Evolutionary conservation across 2,329 filamentous ascomycete genomes (phyloP), one percentile per base, ranked within the genome.

Genomic region (Xylariomycetidae sp.): DNA sequence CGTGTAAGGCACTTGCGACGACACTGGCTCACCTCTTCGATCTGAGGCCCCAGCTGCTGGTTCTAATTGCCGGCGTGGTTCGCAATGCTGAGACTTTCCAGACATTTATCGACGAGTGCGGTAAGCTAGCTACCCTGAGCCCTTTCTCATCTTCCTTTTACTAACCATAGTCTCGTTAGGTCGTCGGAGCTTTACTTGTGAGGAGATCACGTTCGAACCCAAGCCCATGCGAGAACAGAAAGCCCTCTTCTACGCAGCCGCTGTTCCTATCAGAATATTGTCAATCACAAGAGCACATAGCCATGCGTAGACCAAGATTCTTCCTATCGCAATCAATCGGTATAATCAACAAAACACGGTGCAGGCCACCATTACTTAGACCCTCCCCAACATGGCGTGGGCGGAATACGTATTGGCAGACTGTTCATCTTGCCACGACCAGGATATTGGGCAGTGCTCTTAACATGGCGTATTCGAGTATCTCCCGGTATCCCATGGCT

Each of bases 11-110:
- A 14, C 62, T 82, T 13, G 60, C 76, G 17, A 63, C 65, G 25
- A 78, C 75, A 4, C 52, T 80, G 32, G 57, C 62, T 23, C 63
- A 72, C 41, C 65, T 81, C 23, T 74, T 79, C 46, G 63, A 72
- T 24, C 60, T 71, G 41, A 68, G 72, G 39, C 54, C 64, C 12
- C 48, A 63, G 19, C 53, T 74, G 29, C 50, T 68, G 27, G 71
- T 79, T 28, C 57, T 82, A 35, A 72, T 82, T 40, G 68, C 76
- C 3, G 71, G 74, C 10, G 76, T 76, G 1, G 64, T 82, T 34
- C 70, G 79, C 35, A 82, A 81, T 38, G 62, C 69, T 35, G 60
- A 76, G 32, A 82, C 77, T 1, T 79, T 80, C 53, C 63, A 71
- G 44, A 59, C 64, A 17, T 81, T 82, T 48, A 51, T 68, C 44